phyloP scores from a whole-genome alignment of 768 basidiomycete genomes.

The Paxillus involutus region DNA sequence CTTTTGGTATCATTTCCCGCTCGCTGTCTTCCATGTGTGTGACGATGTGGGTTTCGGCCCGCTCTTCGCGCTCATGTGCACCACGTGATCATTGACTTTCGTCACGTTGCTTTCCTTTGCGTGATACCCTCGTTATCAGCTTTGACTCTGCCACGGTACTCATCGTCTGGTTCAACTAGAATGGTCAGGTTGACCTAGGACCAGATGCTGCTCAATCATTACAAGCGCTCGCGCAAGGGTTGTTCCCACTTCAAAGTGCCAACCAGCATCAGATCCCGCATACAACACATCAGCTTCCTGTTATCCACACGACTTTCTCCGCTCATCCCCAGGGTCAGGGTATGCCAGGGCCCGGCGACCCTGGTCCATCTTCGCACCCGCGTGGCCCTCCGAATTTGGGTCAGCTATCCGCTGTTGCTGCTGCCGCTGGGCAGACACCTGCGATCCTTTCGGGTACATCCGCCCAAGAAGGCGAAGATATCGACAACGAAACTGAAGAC shows the following conservation, averaged over 20 bases:
- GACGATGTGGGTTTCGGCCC: neutral
- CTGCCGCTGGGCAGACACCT: slow-evolving; percentile 45
- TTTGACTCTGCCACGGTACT: slow-evolving; percentile 8
- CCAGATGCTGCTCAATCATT: slow-evolving; percentile 63
- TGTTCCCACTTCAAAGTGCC: slow-evolving; percentile 24
- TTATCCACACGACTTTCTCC: slow-evolving; percentile 40
- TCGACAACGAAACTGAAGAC: slow-evolving; percentile 28
- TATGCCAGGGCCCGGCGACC: slow-evolving; percentile 57
- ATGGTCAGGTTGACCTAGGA: slow-evolving; percentile 51
- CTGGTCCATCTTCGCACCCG: slow-evolving; percentile 73
- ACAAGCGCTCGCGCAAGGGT: slow-evolving; percentile 51
- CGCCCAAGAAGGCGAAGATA: slow-evolving; percentile 18
- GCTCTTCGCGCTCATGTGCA: neutral
- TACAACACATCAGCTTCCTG: slow-evolving; percentile 20
- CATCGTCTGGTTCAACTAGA: slow-evolving; percentile 26
- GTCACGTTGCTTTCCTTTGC: slow-evolving; percentile 14
- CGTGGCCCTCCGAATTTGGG: slow-evolving; percentile 65
- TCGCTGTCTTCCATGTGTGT: neutral
- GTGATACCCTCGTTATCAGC: no score
- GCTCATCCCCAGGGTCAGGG: slow-evolving; percentile 31
- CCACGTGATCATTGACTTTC: slow-evolving; percentile 26
- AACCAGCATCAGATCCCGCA: slow-evolving; percentile 34
- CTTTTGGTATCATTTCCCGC: neutral
- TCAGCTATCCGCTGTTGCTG: slow-evolving; percentile 48
- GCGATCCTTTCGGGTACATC: slow-evolving; percentile 16